phyloP scores from a whole-genome alignment of 1,139 yeast genomes.

The Saccharomyces hybrid region DNA sequence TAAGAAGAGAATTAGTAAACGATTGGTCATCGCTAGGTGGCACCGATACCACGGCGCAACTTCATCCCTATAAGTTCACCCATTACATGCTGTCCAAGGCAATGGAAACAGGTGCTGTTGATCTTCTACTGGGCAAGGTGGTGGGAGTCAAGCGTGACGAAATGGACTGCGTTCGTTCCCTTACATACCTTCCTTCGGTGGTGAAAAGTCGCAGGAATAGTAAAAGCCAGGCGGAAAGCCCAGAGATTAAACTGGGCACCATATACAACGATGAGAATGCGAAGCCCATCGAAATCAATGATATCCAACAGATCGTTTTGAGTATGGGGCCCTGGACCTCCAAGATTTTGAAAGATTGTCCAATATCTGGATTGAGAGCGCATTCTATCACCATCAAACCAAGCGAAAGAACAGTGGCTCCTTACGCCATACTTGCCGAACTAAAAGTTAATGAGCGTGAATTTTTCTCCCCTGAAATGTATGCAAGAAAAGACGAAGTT shows the following conservation, averaged over 20 bases:
- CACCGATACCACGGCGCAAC: constrained; percentile 87
- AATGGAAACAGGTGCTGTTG: constrained; percentile 74
- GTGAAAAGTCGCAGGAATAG: background rate
- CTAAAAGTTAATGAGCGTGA: constrained; percentile 56
- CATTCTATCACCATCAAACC: constrained; percentile 92
- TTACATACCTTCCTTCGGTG: background rate
- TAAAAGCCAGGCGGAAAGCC: background rate
- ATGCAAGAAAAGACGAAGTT: constrained; percentile 92
- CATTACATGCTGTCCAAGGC: constrained; percentile 73
- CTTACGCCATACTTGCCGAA: constrained; percentile 92
- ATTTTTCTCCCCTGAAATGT: constrained; percentile 84
- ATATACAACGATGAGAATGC: background rate
- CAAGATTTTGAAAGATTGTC: constrained; percentile 80
- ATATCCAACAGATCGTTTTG: constrained; percentile 74
- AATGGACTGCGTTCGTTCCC: constrained; percentile 43
- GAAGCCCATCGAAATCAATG: constrained; percentile 34
- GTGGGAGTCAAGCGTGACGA: constrained; percentile 52
- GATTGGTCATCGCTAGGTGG: constrained; percentile 82
- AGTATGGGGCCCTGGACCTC: constrained; percentile 97
- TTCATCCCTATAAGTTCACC: constrained; percentile 91
- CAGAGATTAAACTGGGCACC: background rate
- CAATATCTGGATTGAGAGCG: constrained; percentile 85
- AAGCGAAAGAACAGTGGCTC: constrained; percentile 56
- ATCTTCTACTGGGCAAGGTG: constrained; percentile 77
- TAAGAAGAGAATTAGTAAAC: constrained; percentile 54